Conservation (phyloP, 768 basidiomycete genomes). For the Collybia sp. region DNA sequence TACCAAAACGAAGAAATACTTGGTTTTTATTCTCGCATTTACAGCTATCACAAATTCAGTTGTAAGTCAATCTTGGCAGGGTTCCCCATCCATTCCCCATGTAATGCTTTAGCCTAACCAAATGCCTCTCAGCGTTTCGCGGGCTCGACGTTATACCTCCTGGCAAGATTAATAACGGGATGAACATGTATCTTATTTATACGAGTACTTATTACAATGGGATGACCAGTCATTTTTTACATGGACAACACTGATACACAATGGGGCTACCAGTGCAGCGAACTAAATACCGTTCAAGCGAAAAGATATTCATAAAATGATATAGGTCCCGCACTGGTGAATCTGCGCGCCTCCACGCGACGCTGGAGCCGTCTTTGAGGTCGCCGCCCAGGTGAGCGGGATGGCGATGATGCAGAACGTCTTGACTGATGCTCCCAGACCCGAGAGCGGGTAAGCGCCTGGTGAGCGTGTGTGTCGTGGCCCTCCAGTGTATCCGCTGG, state of each 20-base stretch:
- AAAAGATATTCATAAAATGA: conserved; percentile 44
- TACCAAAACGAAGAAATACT: conserved; percentile 32
- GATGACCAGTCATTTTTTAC: not conserved
- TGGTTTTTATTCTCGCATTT: conserved; percentile 77
- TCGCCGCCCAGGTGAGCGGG: conserved; percentile 42
- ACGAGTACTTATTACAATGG: conserved; percentile 5
- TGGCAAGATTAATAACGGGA: conserved; percentile 22
- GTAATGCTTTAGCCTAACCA: conserved; percentile 1
- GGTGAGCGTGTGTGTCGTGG: conserved; percentile 28
- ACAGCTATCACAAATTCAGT: conserved; percentile 75
- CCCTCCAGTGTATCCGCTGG: conserved; percentile 6
- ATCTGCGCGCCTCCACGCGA: conserved; percentile 5
- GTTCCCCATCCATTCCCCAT: no score
- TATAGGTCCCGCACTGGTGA: conserved; percentile 8
- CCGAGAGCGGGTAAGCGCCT: conserved; percentile 24
- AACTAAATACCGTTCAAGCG: conserved; percentile 14
- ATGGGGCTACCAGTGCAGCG: not conserved
- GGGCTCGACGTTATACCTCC: conserved; percentile 25
- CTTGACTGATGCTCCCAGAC: conserved; percentile 19
- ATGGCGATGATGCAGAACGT: conserved; percentile 49
- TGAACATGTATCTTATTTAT: conserved; percentile 10
- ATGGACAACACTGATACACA: conserved; percentile 1
- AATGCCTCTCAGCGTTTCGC: conserved; percentile 17
- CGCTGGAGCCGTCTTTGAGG: conserved; percentile 21
- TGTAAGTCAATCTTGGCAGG: conserved; percentile 23